A percentile compares a stretch with the other conserved stretches of the same genome.
phyloP scores from a whole-genome alignment of 1,139 yeast genomes.

The Wickerhamomyces sp. region DNA sequence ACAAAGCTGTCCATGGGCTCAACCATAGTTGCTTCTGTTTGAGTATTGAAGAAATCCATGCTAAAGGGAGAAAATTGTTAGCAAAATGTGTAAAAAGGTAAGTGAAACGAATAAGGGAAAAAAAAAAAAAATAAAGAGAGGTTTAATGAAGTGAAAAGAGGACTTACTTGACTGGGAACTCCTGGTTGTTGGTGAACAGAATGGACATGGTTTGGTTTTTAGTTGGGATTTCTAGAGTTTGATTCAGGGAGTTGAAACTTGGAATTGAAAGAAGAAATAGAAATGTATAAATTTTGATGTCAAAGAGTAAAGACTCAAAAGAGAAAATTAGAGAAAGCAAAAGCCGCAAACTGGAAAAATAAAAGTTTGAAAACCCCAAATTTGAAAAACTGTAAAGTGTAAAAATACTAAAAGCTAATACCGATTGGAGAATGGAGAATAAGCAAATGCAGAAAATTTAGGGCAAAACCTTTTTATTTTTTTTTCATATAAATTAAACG shows the following conservation, averaged over 20 bases:
- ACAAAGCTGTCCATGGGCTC: neutral
- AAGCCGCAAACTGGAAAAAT: no score
- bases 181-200: conserved; percentile 9
- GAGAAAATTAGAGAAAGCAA: no score
- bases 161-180: conserved; percentile 6
- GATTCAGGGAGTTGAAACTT: no score
- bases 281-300: neutral
- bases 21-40: conserved; percentile 2
- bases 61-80: neutral
- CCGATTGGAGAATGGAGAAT: no score
- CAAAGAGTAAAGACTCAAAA: no score
- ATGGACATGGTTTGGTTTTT: conserved; percentile 8
- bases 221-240: no score
- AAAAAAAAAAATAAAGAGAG: neutral
- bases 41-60: conserved; percentile 3
- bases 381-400: no score
- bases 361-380: no score
- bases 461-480: no score
- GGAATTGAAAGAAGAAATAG: neutral
- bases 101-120: neutral
- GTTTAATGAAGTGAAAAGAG: neutral
- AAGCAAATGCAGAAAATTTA: no score
- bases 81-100: neutral
- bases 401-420: no score
- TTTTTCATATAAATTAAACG: neutral